Evolutionary conservation across 2,329 filamentous ascomycete species (phyloP), one percentile per base, ranked within the genome.

Genomic region (Erysiphe pulchra): DNA sequence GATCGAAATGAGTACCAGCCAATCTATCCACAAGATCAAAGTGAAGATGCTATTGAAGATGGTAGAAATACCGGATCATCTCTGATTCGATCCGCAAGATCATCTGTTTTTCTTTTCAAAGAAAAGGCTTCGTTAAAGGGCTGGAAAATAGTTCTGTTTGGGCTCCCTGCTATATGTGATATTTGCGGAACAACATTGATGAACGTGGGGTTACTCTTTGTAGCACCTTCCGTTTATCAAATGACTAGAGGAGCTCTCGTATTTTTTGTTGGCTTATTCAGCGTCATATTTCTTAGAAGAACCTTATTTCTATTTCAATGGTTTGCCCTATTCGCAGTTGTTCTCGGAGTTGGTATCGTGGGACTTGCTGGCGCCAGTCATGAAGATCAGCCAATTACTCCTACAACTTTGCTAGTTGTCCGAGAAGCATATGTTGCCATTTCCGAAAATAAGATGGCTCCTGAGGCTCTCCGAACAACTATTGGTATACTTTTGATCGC

Each of bases 181-280:
- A 93, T 95, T 51, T 75, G 81, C 20, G 90, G 84, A 42, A 98
- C 90, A 4, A 98, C 90, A 4, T 71, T 95, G 46, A 95, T 98
- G 86, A 98, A 98, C 57, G 81, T 84, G 4, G 90, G 90, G 3
- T 68, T 98, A 52, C 69, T 95, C 43, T 86, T 95, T 59, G 86
- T 95, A 20, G 90, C 83, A 12, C 84, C 90, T 1, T 92, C 83
- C 49, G 94, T 98, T 57, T 98, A 94, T 63, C 90, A 98, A 64
- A 98, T 98, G 90, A 95, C 87, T 1, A 71, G 90, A 48, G 90
- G 90, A 9, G 90, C 90, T 0, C 69, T 98, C 38, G 87, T 98
- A 2, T 69, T 98, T 7, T 98, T 98, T 55, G 90, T 98, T 17
- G 90, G 90, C 0, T 65, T 95, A 0, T 94, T 98, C 64, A 93